A percentile compares a stretch with the other conserved stretches of the same genome.
Conservation (phyloP, 768 basidiomycete species). For the Melanogaster broomeanus region DNA sequence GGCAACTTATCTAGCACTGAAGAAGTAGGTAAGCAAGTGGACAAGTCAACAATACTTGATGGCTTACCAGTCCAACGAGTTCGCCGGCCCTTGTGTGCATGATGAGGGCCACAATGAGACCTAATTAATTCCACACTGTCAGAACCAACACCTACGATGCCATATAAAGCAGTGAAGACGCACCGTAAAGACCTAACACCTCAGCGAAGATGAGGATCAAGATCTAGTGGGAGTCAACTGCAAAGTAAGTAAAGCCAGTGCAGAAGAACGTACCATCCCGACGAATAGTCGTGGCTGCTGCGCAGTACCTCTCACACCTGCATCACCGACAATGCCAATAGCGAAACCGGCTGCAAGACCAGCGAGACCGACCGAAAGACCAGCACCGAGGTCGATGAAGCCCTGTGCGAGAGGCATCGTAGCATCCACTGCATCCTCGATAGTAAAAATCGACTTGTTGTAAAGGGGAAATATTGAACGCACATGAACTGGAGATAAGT, state of each 20-base stretch:
- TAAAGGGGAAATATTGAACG: conserved; percentile 36
- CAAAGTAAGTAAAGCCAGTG: background rate
- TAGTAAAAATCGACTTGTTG: background rate
- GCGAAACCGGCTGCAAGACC: conserved; percentile 98
- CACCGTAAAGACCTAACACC: conserved; percentile 90
- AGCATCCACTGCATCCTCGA: conserved; percentile 51
- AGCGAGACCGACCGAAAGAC: conserved; percentile 88
- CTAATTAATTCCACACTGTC: conserved; percentile 28
- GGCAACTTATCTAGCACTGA: conserved; percentile 28
- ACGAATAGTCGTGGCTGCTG: conserved; percentile 95
- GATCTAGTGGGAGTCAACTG: conserved; percentile 52
- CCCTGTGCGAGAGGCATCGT: conserved; percentile 91
- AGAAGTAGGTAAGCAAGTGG: background rate
- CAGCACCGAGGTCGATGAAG: conserved; percentile 92
- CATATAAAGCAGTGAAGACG: conserved; percentile 6
- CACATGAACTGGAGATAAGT: conserved; percentile 85
- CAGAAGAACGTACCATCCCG: conserved; percentile 70
- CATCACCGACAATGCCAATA: conserved; percentile 98
- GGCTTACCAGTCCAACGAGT: conserved; percentile 17
- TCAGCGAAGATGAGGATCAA: conserved; percentile 98
- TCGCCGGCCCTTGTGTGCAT: conserved; percentile 76
- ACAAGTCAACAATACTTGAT: background rate
- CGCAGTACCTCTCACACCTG: conserved; percentile 96
- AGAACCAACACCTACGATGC: background rate
- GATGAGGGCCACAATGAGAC: conserved; percentile 92